Evolutionary conservation across 768 basidiomycete genomes (phyloP).

Genomic region (Neoboletus subvelutipes): DNA sequence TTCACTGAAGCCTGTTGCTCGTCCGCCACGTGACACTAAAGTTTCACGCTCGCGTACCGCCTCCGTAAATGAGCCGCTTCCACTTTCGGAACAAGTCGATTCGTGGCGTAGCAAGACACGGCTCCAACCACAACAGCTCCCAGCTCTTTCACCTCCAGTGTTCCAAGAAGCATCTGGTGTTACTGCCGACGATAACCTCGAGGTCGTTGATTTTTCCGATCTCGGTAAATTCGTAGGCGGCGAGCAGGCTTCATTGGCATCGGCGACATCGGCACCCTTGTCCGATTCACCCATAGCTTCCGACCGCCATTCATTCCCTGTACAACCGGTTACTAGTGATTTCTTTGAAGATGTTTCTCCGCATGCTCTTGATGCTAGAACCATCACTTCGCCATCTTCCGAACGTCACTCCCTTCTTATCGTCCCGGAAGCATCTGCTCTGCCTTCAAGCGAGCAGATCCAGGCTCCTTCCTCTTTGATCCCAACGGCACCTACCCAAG

Average conservation of each 20-base stretch:
- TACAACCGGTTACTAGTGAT: conserved; percentile 63
- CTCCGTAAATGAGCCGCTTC: conserved; percentile 26
- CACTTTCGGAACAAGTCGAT: conserved; percentile 41
- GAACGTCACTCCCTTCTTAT: conserved; percentile 18
- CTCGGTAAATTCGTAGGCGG: conserved; percentile 66
- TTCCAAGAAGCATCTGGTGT: conserved; percentile 41
- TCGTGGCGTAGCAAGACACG: conserved; percentile 65
- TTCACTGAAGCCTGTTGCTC: conserved; percentile 32
- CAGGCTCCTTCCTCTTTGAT: not conserved
- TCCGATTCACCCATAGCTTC: conserved; percentile 19
- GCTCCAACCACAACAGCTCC: conserved; percentile 28
- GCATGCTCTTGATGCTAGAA: conserved; percentile 41
- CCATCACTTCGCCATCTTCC: conserved; percentile 11
- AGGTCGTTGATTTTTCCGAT: conserved; percentile 80
- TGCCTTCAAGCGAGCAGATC: conserved; percentile 8
- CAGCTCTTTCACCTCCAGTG: conserved; percentile 33
- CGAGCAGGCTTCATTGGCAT: conserved; percentile 15
- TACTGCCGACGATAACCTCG: conserved; percentile 58
- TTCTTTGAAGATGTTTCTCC: conserved; percentile 59
- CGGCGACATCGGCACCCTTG: conserved; percentile 14
- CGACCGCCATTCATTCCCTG: conserved; percentile 29
- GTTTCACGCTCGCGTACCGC: conserved; percentile 3
- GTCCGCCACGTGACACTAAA: conserved; percentile 20
- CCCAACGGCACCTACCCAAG: conserved; percentile 3
- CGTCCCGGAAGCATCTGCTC: conserved; percentile 16